These are phyloP conservation scores for Nicotiana sylvestris DNA, from an alignment of 257 asterid species.

Conservation along the genomic window DNA sequence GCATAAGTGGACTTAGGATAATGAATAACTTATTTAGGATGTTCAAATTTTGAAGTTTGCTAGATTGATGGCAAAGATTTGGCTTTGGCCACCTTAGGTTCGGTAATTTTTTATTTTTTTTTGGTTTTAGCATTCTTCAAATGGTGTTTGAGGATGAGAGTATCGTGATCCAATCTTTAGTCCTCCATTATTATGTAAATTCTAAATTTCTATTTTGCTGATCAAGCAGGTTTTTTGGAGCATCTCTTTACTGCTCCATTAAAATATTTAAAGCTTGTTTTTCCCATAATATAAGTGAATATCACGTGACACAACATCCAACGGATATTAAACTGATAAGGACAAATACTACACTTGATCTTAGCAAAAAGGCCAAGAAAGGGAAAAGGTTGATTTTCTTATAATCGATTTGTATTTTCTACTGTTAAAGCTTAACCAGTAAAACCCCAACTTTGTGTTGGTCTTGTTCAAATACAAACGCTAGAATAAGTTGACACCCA, in stretches of 20 bases:
- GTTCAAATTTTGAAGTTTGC: background rate
- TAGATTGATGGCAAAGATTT: background rate
- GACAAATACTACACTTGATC: background rate
- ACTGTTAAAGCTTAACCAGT: background rate
- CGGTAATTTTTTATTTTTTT: too few species aligned
- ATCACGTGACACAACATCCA: background rate
- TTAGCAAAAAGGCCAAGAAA: background rate
- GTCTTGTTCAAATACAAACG: background rate
- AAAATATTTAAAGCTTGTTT: background rate
- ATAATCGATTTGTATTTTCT: background rate
- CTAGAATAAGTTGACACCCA: background rate
- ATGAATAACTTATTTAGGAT: background rate
- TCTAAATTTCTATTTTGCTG: background rate
- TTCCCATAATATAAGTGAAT: background rate
- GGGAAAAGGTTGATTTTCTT: background rate
- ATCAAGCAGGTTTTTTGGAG: background rate
- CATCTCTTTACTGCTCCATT: background rate
- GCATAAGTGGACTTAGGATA: background rate
- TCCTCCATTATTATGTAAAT: background rate
- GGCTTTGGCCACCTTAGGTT: background rate
- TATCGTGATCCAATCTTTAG: background rate
- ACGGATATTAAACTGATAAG: background rate
- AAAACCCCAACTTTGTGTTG: background rate
- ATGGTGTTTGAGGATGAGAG: background rate
- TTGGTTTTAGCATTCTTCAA: background rate